Evolutionary conservation across 768 basidiomycete species (phyloP).

Genomic region (Lanmaoa pseudosensibilis): DNA sequence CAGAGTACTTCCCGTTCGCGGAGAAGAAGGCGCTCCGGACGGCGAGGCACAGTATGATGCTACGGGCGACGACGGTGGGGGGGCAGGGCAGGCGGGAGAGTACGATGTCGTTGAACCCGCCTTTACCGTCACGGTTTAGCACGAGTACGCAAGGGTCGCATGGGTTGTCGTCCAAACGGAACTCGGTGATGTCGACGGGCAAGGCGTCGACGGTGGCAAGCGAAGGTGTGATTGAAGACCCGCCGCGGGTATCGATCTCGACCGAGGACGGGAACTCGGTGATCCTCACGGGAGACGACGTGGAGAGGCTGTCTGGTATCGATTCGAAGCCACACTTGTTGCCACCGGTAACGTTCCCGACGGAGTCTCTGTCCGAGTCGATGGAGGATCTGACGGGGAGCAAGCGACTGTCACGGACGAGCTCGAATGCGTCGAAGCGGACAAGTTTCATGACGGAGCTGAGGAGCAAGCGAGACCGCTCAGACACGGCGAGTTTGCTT

Average conservation of each 20-base stretch:
- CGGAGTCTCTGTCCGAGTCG: slow-evolving; percentile 79
- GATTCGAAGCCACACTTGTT: slow-evolving; percentile 56
- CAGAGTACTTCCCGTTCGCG: slow-evolving; percentile 92
- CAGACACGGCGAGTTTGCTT: slow-evolving; percentile 87
- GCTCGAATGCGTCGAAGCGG: slow-evolving; percentile 56
- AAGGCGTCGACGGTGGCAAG: slow-evolving; percentile 28
- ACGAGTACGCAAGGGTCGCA: slow-evolving; percentile 38
- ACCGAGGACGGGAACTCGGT: slow-evolving; percentile 69
- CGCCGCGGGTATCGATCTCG: slow-evolving; percentile 74
- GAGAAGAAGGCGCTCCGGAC: slow-evolving; percentile 92
- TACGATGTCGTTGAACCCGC: slow-evolving; percentile 42
- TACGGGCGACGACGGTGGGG: slow-evolving; percentile 47
- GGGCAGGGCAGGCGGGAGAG: slow-evolving; percentile 43
- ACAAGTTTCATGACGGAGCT: slow-evolving; percentile 82
- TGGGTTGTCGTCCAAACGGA: slow-evolving; percentile 48
- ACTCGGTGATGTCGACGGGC: slow-evolving; percentile 38
- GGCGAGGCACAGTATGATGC: slow-evolving; percentile 85
- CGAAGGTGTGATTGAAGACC: slow-evolving; percentile 41
- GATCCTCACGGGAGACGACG: slow-evolving; percentile 56
- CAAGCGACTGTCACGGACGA: slow-evolving; percentile 40
- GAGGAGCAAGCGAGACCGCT: slow-evolving; percentile 77
- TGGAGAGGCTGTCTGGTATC: slow-evolving; percentile 30
- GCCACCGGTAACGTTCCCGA: slow-evolving; percentile 76
- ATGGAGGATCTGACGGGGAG: slow-evolving; percentile 53
- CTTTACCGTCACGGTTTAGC: slow-evolving; percentile 41